A percentile compares a stretch with the other conserved stretches of the same genome.
phyloP scores from a whole-genome alignment of 2,329 filamentous ascomycete genomes.

The Neonectria hederae region DNA sequence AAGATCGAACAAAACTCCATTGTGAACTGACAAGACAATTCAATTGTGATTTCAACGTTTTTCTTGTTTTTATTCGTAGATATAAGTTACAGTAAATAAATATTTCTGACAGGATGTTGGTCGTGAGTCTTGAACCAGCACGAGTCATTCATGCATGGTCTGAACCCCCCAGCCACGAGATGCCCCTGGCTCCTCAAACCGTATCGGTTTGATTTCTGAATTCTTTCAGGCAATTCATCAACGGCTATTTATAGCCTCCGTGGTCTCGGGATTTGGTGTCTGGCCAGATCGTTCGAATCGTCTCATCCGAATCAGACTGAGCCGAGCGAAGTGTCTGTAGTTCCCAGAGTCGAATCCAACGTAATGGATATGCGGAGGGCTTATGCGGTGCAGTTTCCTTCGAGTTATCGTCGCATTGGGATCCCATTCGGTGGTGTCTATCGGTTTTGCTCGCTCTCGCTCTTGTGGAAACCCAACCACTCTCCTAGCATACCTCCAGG shows the following conservation, averaged over 20 bases:
- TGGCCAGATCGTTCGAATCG: neutral
- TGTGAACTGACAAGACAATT: neutral
- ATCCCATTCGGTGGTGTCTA: conserved; percentile 37
- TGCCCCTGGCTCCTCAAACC: neutral
- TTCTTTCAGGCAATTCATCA: neutral
- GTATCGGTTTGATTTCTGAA: neutral
- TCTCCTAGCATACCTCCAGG: conserved; percentile 81
- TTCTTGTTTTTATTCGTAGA: conserved; percentile 2
- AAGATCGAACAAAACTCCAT: neutral
- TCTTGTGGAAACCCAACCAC: conserved; percentile 73
- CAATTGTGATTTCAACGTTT: neutral
- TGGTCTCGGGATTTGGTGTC: neutral
- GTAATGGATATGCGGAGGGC: neutral
- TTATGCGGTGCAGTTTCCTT: conserved; percentile 10
- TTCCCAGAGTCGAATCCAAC: neutral
- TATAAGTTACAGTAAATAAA: conserved; percentile 19
- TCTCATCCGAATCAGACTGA: neutral
- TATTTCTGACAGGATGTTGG: conserved; percentile 13
- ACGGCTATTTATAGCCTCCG: neutral
- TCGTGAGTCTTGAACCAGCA: neutral
- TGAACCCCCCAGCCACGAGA: neutral
- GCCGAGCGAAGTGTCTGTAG: neutral
- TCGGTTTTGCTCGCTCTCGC: conserved; percentile 37
- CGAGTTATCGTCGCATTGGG: conserved; percentile 5
- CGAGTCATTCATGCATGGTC: neutral